These are phyloP conservation scores for Colletotrichum sojae DNA, from an alignment of 2,329 filamentous ascomycete species.

Conservation along the genomic window DNA sequence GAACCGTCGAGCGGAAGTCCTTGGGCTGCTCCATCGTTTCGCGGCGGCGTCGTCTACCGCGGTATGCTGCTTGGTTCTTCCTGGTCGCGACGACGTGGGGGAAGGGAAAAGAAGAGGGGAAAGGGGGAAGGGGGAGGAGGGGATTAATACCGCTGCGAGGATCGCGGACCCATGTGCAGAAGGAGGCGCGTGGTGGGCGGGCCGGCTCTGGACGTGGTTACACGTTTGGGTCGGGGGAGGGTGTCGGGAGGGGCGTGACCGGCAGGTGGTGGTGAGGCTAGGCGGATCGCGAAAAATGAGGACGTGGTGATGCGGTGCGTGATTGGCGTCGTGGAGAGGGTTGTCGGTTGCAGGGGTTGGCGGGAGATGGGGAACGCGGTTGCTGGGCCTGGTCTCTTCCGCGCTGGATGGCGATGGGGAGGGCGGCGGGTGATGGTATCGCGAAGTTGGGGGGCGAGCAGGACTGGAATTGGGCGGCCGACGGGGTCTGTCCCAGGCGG, in stretches of 20 bases:
- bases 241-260: slow-evolving; percentile 16
- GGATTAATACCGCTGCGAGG: slow-evolving; percentile 24
- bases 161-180: slow-evolving; percentile 39
- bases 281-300: slow-evolving; percentile 39
- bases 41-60: no score
- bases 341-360: slow-evolving; percentile 2
- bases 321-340: slow-evolving; percentile 26
- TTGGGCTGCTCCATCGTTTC: slow-evolving; percentile 57
- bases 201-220: slow-evolving; percentile 15
- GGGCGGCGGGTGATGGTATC: slow-evolving; percentile 28
- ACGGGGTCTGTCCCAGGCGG: neutral
- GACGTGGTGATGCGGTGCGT: slow-evolving; percentile 25
- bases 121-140: slow-evolving; percentile 18
- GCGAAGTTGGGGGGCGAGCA: slow-evolving; percentile 11
- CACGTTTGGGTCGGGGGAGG: slow-evolving; percentile 9
- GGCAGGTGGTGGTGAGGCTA: slow-evolving; percentile 18
- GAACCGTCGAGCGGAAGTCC: slow-evolving; percentile 65
- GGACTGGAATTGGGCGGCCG: slow-evolving; percentile 10
- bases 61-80: neutral
- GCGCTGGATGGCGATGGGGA: neutral
- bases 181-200: slow-evolving; percentile 10
- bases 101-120: slow-evolving; percentile 1
- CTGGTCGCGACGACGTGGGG: slow-evolving; percentile 26
- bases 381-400: no score
- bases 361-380: no score